Conservation (phyloP, 805 yeast species). For the Ogataea ramenticola region DNA sequence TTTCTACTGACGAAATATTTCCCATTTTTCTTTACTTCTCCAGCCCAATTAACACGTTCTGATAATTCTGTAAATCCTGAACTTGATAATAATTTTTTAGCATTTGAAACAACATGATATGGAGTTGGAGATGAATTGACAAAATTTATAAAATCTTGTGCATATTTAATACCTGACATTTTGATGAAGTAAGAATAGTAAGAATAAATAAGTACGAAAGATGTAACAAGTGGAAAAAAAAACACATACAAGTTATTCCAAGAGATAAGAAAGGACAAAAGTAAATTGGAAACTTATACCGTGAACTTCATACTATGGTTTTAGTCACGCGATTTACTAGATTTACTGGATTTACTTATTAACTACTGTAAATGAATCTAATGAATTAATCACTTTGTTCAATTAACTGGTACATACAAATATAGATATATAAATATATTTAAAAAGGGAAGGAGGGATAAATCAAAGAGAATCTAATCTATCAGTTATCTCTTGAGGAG, state of each 20-base stretch:
- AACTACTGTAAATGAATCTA: no score
- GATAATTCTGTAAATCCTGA: conserved; percentile 70
- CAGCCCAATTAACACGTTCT: conserved; percentile 69
- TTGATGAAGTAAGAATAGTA: no score
- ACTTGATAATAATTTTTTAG: conserved; percentile 42
- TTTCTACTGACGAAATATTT: conserved; percentile 87
- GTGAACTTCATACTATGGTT: no score
- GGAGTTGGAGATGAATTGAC: conserved; percentile 89
- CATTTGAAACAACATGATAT: conserved; percentile 78
- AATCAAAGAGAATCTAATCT: conserved; percentile 85
- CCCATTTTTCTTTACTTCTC: conserved; percentile 42
- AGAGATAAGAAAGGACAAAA: no score
- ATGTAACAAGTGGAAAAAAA: no score
- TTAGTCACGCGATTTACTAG: no score
- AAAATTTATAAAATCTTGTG: conserved; percentile 63
- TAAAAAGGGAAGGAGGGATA: not conserved
- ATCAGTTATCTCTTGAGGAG: conserved; percentile 91
- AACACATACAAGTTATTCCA: no score
- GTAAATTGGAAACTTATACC: no score
- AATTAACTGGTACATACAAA: no score
- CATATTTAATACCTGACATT: conserved; percentile 23
- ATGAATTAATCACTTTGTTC: no score
- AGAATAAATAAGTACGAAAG: no score
- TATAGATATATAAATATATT: not conserved
- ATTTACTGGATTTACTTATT: no score